Evolutionary conservation across 805 yeast genomes (phyloP), one percentile per base, ranked within the genome.

Genomic region (Jamesozyma hellenica): DNA sequence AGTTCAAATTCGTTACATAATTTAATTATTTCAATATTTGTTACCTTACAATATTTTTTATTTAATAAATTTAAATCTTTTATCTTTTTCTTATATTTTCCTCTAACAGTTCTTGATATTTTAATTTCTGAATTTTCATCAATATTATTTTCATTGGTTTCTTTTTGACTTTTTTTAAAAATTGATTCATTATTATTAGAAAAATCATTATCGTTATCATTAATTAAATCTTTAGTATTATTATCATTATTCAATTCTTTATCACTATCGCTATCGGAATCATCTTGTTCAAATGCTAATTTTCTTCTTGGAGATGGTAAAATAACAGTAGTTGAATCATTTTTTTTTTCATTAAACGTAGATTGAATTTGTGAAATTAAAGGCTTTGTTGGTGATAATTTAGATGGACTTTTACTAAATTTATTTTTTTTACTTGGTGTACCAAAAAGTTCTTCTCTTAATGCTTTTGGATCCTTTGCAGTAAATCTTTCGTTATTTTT

Each of bases 1-100:
- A 82, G 62, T 52, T 76, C 75, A 52, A 81, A 81, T 46, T 71
- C 68, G 54, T 79, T 79, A 50, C 84, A 79, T 29, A 79, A 66
- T 3, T 66, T 48, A 1, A 72, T 61, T 18, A 73, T 52, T 37
- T 66, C 70, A 8, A 64, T 56, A 0, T 72, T 63, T 1, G 74
- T 63, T 2, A 67, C 53, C 34, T 60, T 60, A 15, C 45, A 45
- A 42, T 56, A 49, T 28, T 53, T 58, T 35, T 54, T 59, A 27
- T 53, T 52, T 2, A 65, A 50, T 18, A 50, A 39, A 36, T 42
- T 45, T n/a, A 5, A 9, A 11, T 34, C 37, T 34, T 17, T 38
- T 32, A 10, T 40, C 28, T 15, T 35, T 35, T 38, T 15, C 15
- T 15, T 21, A 21, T 21, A 21, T 21, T 21, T 21, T 6, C 23